phyloP scores from a whole-genome alignment of 805 yeast species.

The fission yeast (Schizosaccharomyces pombe) region DNA sequence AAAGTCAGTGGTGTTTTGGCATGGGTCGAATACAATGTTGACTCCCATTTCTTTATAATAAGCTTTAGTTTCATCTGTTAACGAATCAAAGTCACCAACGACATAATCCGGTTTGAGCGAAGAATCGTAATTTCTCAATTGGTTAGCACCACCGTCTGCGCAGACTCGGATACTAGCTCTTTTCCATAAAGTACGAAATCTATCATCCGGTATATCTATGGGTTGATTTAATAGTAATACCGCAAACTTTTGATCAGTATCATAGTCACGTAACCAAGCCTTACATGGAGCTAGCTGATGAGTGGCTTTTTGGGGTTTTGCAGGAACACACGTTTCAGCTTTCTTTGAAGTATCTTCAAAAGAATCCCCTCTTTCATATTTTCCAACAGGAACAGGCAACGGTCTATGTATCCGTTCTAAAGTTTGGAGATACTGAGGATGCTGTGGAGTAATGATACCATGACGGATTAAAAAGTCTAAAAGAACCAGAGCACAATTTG shows the following conservation, averaged over 20 bases:
- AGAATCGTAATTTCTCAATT: background rate
- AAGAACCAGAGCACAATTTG: slow-evolving; percentile 57
- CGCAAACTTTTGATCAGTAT: background rate
- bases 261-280: background rate
- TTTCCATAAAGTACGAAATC: background rate
- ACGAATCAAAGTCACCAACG: slow-evolving; percentile 4
- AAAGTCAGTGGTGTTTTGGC: slow-evolving; percentile 3
- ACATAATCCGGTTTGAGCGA: background rate
- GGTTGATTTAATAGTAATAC: background rate
- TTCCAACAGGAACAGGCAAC: slow-evolving; percentile 40
- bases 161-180: slow-evolving; percentile 1
- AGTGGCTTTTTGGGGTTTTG: background rate
- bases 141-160: slow-evolving; percentile 5
- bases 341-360: background rate
- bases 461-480: slow-evolving; percentile 75
- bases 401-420: slow-evolving; percentile 37
- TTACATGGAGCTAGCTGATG: background rate
- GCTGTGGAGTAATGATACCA: slow-evolving; percentile 42
- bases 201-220: background rate
- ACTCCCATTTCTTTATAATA: background rate
- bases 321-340: background rate
- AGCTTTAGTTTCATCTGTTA: background rate
- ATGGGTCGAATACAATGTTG: background rate
- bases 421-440: slow-evolving; percentile 37
- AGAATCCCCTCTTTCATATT: background rate